A percentile compares a stretch with the other conserved stretches of the same genome.
Evolutionary conservation across 1,139 yeast genomes (phyloP).

Genomic region (Casaregolazyma lundiana): DNA sequence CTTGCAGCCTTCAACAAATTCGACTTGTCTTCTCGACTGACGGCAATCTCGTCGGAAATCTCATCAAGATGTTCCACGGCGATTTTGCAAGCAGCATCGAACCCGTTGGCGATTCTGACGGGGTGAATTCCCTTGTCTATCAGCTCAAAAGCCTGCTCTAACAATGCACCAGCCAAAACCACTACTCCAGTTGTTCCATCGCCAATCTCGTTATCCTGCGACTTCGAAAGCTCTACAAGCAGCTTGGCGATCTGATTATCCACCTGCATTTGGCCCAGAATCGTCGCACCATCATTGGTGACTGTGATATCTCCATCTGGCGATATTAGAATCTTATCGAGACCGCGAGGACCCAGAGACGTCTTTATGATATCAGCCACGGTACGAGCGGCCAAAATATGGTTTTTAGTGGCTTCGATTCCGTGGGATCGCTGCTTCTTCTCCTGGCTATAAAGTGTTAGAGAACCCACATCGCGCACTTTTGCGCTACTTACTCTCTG

Average conservation of each 20-base stretch:
- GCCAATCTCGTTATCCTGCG: slow-evolving; percentile 98
- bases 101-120: slow-evolving; percentile 93
- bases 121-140: slow-evolving; percentile 98
- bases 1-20: slow-evolving; percentile 84
- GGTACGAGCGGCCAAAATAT: slow-evolving; percentile 92
- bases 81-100: slow-evolving; percentile 92
- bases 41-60: slow-evolving; percentile 59
- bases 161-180: slow-evolving; percentile 87
- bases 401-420: slow-evolving; percentile 86
- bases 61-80: slow-evolving; percentile 74
- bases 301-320: slow-evolving; percentile 98
- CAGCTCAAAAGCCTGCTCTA: slow-evolving; percentile 91
- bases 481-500: slow-evolving; percentile 47
- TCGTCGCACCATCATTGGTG: slow-evolving; percentile 98
- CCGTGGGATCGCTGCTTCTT: slow-evolving; percentile 90
- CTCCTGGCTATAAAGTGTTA: slow-evolving; percentile 52
- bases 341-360: slow-evolving; percentile 95
- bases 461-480: neutral
- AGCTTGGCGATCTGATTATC: slow-evolving; percentile 95
- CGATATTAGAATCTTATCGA: slow-evolving; percentile 86
- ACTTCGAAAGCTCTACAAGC: slow-evolving; percentile 85
- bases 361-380: slow-evolving; percentile 91
- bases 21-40: slow-evolving; percentile 31
- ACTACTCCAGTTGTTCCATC: slow-evolving; percentile 99
- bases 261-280: slow-evolving; percentile 90